Evolutionary conservation across 441 rosid species (phyloP).

Genomic region (Populus hybrid): DNA sequence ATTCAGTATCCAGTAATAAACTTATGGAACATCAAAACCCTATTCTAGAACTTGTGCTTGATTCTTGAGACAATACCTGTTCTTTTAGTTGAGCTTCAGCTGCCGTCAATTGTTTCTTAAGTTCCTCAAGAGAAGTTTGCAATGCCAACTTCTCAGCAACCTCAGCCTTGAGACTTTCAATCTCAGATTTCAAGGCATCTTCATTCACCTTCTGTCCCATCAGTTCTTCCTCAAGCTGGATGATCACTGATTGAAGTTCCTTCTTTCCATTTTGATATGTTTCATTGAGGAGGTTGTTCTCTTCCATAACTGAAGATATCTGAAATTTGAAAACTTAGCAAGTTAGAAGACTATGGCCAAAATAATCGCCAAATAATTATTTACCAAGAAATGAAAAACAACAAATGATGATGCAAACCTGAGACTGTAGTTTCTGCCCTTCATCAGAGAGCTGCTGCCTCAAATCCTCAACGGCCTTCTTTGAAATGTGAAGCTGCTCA

Average conservation of each 20-base stretch:
- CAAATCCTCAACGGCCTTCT: conserved; percentile 61
- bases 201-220: conserved; percentile 50
- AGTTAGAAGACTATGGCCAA: conserved; percentile 18
- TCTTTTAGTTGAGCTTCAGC: conserved; percentile 54
- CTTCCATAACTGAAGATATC: conserved; percentile 75
- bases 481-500: conserved; percentile 61
- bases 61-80: conserved; percentile 40
- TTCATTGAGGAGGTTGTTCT: conserved; percentile 62
- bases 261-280: conserved; percentile 57
- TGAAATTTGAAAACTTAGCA: conserved; percentile 27
- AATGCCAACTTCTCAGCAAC: conserved; percentile 48
- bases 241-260: conserved; percentile 63
- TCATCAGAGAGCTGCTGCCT: conserved; percentile 58
- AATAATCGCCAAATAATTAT: background rate
- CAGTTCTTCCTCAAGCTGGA: conserved; percentile 63
- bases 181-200: conserved; percentile 48
- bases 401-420: conserved; percentile 46
- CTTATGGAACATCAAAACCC: background rate
- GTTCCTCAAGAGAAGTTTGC: conserved; percentile 58
- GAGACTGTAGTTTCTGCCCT: conserved; percentile 63
- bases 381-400: background rate
- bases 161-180: conserved; percentile 49
- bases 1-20: conserved; percentile 5
- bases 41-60: background rate
- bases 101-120: conserved; percentile 45